These are phyloP conservation scores for Phytophthora nicotianae DNA, from an alignment of 352 stramenopile genomes.

Conservation along the genomic window DNA sequence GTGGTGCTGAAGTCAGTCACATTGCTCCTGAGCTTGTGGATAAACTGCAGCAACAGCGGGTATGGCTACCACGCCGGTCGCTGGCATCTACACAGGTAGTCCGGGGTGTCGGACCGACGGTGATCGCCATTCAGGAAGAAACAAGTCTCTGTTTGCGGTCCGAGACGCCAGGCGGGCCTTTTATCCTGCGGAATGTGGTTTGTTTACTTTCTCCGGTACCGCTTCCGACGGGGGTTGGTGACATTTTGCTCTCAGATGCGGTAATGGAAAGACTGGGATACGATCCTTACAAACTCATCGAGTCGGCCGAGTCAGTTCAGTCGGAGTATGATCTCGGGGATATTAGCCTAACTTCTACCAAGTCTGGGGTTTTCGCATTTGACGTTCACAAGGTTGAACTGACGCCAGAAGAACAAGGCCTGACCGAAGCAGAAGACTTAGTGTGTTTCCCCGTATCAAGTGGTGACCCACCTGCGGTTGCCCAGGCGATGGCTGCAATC, in stretches of 20 bases:
- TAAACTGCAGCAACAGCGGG: background rate
- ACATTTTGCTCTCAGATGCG: slow-evolving; percentile 5
- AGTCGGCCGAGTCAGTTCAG: background rate
- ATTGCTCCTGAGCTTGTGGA: background rate
- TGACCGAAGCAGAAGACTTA: background rate
- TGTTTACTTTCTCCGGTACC: slow-evolving; percentile 2
- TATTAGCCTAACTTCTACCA: background rate
- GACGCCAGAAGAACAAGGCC: background rate
- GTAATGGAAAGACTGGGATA: slow-evolving; percentile 7
- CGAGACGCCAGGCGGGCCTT: background rate
- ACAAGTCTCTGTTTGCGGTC: background rate
- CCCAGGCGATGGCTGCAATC: background rate
- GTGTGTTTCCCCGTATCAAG: background rate
- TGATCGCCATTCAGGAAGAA: background rate
- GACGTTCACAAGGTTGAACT: background rate
- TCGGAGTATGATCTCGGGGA: background rate
- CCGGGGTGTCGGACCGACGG: background rate
- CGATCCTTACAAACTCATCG: background rate
- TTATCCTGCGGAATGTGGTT: background rate
- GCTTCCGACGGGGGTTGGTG: background rate
- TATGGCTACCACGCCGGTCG: background rate
- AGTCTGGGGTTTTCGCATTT: background rate
- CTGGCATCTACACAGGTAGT: background rate
- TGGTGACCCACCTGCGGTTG: background rate
- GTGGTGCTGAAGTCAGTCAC: background rate